Conservation (phyloP, 306 rosid genomes). For the Heteromeles arbutifolia region DNA sequence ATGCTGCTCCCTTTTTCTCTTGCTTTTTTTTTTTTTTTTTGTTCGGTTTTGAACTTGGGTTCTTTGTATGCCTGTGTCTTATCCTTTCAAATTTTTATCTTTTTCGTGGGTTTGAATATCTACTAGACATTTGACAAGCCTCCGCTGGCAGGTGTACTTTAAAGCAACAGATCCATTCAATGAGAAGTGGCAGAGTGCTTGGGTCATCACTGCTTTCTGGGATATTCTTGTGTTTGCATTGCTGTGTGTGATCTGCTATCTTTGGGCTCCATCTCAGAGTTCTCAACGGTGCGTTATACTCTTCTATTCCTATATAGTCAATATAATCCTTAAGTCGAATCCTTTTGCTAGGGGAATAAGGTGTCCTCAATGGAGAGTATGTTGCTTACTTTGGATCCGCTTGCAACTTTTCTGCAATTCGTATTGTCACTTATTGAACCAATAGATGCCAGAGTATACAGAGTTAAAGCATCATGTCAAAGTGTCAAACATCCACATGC, state of each 20-base stretch:
- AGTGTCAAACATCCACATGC: not conserved
- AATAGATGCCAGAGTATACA: not conserved
- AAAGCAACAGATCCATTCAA: slow-evolving; percentile 98
- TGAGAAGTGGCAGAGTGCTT: slow-evolving; percentile 95
- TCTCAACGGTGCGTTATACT: slow-evolving; percentile 65
- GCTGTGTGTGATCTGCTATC: slow-evolving; percentile 82
- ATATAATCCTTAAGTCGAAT: not conserved
- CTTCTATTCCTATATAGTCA: not conserved
- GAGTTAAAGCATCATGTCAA: not conserved
- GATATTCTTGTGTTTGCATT: slow-evolving; percentile 74
- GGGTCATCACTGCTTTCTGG: slow-evolving; percentile 97
- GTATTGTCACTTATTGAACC: not conserved
- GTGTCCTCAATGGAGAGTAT: not conserved
- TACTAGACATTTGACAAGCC: slow-evolving; percentile 9
- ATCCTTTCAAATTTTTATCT: not conserved
- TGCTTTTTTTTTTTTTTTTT: not conserved
- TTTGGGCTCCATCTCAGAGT: slow-evolving; percentile 98
- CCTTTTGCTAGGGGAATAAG: not conserved
- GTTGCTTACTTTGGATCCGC: not conserved
- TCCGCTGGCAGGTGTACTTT: slow-evolving; percentile 61
- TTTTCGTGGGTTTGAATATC: not conserved
- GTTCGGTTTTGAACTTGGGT: not conserved
- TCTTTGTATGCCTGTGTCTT: not conserved
- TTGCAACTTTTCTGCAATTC: not conserved
- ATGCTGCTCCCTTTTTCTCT: not conserved